Conservation (phyloP, 202 grass and related monocot genomes). For the Panicum hallii region DNA sequence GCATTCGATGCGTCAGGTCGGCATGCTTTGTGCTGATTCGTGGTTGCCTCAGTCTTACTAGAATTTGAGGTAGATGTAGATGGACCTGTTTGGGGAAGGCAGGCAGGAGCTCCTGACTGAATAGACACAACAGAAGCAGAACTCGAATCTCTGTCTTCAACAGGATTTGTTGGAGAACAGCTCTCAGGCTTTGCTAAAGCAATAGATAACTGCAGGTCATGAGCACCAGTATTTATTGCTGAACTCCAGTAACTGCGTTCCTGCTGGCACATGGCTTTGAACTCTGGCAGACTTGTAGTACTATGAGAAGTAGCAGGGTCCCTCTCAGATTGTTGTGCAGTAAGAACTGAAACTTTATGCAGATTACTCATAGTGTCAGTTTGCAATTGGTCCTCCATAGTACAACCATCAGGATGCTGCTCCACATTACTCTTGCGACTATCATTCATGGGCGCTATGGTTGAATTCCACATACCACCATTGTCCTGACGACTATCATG, state of each 20-base stretch:
- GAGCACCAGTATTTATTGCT: conserved; percentile 20
- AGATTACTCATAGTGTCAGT: conserved; percentile 41
- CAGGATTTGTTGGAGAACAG: conserved; percentile 44
- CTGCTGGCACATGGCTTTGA: conserved; percentile 19
- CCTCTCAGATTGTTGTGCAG: conserved; percentile 39
- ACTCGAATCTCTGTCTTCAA: conserved; percentile 48
- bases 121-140: conserved; percentile 43
- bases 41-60: conserved; percentile 36
- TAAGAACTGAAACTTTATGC: conserved; percentile 33
- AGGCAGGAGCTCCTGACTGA: conserved; percentile 30
- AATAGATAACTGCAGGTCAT: conserved; percentile 46
- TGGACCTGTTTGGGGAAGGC: conserved; percentile 36
- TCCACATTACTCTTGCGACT: conserved; percentile 44
- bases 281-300: conserved; percentile 29
- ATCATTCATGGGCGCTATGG: conserved; percentile 12
- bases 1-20: conserved; percentile 36
- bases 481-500: conserved; percentile 50
- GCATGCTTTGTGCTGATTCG: conserved; percentile 46
- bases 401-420: conserved; percentile 31
- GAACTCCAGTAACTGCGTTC: conserved; percentile 39
- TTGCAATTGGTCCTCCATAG: conserved; percentile 43
- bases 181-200: conserved; percentile 44
- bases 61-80: conserved; percentile 37
- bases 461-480: conserved; percentile 52
- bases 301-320: conserved; percentile 16